phyloP scores from a whole-genome alignment of 2,329 filamentous ascomycete genomes.

The Botrytis deweyae region DNA sequence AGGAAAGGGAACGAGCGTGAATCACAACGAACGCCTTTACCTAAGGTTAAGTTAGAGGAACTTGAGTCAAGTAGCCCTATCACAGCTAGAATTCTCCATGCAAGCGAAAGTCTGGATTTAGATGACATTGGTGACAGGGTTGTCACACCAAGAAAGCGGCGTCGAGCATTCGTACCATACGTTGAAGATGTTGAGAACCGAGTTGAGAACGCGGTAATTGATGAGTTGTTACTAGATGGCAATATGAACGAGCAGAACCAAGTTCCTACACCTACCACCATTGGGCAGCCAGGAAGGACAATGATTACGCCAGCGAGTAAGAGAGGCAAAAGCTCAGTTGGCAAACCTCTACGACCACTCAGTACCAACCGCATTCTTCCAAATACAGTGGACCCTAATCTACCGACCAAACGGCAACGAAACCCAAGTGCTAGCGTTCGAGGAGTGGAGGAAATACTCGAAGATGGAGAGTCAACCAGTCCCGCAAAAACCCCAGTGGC shows the following conservation, averaged over 20 bases:
- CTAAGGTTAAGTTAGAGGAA: slow-evolving; percentile 35
- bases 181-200: neutral
- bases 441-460: slow-evolving; percentile 28
- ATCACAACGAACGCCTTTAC: slow-evolving; percentile 14
- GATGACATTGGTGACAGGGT: slow-evolving; percentile 41
- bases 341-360: slow-evolving; percentile 31
- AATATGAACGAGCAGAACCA: slow-evolving; percentile 6
- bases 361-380: slow-evolving; percentile 36
- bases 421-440: slow-evolving; percentile 22
- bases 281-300: neutral
- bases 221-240: slow-evolving; percentile 14
- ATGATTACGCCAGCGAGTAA: slow-evolving; percentile 20
- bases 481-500: neutral
- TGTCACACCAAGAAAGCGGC: slow-evolving; percentile 39
- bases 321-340: slow-evolving; percentile 6
- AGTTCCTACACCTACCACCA: neutral
- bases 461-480: slow-evolving; percentile 30
- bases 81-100: slow-evolving; percentile 25
- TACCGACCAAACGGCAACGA: slow-evolving; percentile 27
- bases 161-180: slow-evolving; percentile 15
- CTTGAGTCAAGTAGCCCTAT: slow-evolving; percentile 36
- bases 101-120: slow-evolving; percentile 39
- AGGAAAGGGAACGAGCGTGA: slow-evolving; percentile 25
- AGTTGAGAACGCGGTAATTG: neutral
- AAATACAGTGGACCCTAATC: slow-evolving; percentile 26